These are phyloP conservation scores for Verruconis gallopava DNA, from an alignment of 2,329 filamentous ascomycete species.

Conservation along the genomic window DNA sequence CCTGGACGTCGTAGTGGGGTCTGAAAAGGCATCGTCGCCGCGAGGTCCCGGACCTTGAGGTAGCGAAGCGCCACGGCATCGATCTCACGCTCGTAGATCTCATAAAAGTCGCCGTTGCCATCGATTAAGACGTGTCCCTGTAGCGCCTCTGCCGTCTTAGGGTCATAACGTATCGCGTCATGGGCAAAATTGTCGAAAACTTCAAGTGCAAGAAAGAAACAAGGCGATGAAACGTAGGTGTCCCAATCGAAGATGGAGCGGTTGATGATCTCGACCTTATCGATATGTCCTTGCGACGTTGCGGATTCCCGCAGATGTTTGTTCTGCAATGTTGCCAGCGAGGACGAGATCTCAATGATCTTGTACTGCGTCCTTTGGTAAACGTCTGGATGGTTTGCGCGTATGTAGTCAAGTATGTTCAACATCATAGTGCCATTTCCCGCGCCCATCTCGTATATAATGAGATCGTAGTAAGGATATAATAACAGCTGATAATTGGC, in stretches of 20 bases:
- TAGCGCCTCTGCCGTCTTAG: conserved; percentile 63
- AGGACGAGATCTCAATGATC: conserved; percentile 87
- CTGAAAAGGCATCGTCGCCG: conserved; percentile 46
- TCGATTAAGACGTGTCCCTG: conserved; percentile 87
- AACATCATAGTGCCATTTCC: conserved; percentile 96
- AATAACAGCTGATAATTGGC: conserved; percentile 90
- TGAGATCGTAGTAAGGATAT: conserved; percentile 91
- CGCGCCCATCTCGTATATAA: conserved; percentile 98
- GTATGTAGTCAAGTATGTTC: conserved; percentile 95
- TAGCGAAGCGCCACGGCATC: conserved; percentile 34
- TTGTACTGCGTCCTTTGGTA: conserved; percentile 89
- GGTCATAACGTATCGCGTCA: conserved; percentile 84
- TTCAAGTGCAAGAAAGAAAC: conserved; percentile 95
- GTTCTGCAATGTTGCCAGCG: conserved; percentile 65
- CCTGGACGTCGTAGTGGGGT: conserved; percentile 50
- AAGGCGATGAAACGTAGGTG: conserved; percentile 74
- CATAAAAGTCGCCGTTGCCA: conserved; percentile 75
- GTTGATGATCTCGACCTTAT: conserved; percentile 90
- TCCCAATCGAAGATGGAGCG: conserved; percentile 91
- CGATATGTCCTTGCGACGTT: conserved; percentile 59
- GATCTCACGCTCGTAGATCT: conserved; percentile 73
- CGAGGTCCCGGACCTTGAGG: conserved; percentile 56
- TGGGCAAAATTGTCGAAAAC: conserved; percentile 98
- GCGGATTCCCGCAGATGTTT: conserved; percentile 54
- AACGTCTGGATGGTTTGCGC: conserved; percentile 75